A percentile compares a stretch with the other conserved stretches of the same genome.
Conservation (phyloP, 169 alveolate genomes). For the Plasmodium gaboni region DNA sequence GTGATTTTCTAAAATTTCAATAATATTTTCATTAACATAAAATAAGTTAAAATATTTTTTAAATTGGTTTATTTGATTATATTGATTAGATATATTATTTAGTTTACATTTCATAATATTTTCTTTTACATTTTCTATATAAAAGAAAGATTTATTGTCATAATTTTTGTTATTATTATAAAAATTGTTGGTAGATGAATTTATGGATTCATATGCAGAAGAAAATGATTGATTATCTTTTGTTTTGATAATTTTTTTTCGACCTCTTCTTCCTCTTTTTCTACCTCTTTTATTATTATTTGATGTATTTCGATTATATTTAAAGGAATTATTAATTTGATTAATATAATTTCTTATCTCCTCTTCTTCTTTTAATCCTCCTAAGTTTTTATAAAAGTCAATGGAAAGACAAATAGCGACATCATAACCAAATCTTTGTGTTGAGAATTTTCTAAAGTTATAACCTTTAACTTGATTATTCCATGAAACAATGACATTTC, state of each 20-base stretch:
- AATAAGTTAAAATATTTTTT: constrained; percentile 26
- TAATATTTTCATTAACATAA: constrained; percentile 17
- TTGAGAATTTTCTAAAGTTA: constrained; percentile 45
- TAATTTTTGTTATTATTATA: constrained; percentile 19
- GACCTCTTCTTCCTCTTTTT: neutral
- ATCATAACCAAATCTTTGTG: constrained; percentile 72
- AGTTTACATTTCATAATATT: constrained; percentile 19
- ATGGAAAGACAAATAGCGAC: constrained; percentile 45
- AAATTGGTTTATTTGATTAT: neutral
- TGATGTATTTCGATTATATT: constrained; percentile 27
- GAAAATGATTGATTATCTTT: too few relatives aligned
- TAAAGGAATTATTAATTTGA: constrained; percentile 32
- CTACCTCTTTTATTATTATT: constrained; percentile 16
- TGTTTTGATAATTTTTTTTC: neutral
- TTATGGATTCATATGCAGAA: too few relatives aligned
- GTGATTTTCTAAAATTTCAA: constrained; percentile 14
- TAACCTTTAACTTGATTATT: constrained; percentile 46
- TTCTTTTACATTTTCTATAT: constrained; percentile 15
- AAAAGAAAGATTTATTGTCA: constrained; percentile 14
- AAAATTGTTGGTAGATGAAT: too few relatives aligned
- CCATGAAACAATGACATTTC: constrained; percentile 68
- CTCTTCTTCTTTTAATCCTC: constrained; percentile 60
- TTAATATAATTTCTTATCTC: constrained; percentile 57
- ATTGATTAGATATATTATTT: neutral
- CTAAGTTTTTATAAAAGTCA: constrained; percentile 58